Conservation (phyloP, 2,329 filamentous ascomycete species). For the Thielaviopsis punctulata region DNA sequence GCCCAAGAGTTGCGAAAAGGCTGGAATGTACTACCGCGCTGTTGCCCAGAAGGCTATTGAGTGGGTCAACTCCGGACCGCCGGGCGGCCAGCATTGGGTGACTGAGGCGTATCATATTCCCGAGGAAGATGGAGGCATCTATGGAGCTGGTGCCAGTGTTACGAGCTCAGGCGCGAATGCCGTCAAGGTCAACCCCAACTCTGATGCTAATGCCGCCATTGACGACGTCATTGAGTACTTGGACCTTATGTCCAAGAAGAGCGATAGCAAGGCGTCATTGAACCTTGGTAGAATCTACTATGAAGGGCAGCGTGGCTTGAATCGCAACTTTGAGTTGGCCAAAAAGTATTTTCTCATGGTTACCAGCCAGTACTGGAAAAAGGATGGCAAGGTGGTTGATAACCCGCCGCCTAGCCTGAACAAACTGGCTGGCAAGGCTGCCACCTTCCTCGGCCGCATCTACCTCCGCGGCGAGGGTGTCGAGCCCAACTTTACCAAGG, state of each 20-base stretch:
- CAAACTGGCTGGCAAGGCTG: conserved; percentile 65
- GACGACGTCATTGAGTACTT: conserved; percentile 92
- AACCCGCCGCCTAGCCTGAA: conserved; percentile 56
- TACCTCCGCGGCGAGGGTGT: conserved; percentile 76
- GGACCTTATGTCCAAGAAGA: conserved; percentile 77
- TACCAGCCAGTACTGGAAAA: conserved; percentile 63
- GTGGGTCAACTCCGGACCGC: conserved; percentile 78
- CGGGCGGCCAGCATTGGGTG: conserved; percentile 64
- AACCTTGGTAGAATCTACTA: conserved; percentile 77
- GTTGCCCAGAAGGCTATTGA: conserved; percentile 85
- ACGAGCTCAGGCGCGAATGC: conserved; percentile 76
- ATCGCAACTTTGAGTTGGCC: conserved; percentile 54
- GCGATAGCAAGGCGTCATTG: conserved; percentile 73
- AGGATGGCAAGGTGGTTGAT: conserved; percentile 56
- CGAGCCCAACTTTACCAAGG: conserved; percentile 58
- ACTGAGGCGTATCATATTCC: conserved; percentile 71
- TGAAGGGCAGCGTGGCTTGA: conserved; percentile 62
- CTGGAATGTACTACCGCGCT: conserved; percentile 75
- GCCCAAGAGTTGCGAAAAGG: conserved; percentile 68
- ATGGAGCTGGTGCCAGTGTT: conserved; percentile 85
- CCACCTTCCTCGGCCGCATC: conserved; percentile 78
- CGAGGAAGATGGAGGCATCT: conserved; percentile 81
- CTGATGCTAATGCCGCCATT: conserved; percentile 68
- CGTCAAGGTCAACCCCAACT: conserved; percentile 51
- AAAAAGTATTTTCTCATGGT: conserved; percentile 69